phyloP scores from a whole-genome alignment of 2,329 filamentous ascomycete species.

The Verticillium klebahnii region DNA sequence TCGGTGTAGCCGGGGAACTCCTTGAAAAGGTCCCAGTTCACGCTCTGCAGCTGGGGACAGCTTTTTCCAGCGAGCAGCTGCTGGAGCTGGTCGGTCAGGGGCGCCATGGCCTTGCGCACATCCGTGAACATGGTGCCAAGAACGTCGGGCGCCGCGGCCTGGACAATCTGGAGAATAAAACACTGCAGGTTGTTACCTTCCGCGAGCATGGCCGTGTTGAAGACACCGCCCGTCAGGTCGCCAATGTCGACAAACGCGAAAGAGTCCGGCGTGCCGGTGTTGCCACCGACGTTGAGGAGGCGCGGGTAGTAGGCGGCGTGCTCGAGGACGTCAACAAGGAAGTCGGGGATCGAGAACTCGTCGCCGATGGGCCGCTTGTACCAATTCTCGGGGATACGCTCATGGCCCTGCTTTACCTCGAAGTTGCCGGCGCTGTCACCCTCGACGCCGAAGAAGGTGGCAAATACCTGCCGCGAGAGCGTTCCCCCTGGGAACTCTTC shows the following conservation, averaged over 20 bases:
- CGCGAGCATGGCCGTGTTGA: slow-evolving; percentile 33
- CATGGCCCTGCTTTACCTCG: slow-evolving; percentile 40
- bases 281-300: slow-evolving; percentile 44
- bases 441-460: slow-evolving; percentile 42
- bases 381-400: slow-evolving; percentile 49
- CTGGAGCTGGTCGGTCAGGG: slow-evolving; percentile 4
- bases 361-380: slow-evolving; percentile 28
- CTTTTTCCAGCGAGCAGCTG: slow-evolving; percentile 2
- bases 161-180: slow-evolving; percentile 29
- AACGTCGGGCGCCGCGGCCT: slow-evolving; percentile 35
- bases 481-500: slow-evolving; percentile 29
- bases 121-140: slow-evolving; percentile 27
- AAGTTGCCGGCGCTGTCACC: slow-evolving; percentile 31
- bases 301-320: slow-evolving; percentile 34
- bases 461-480: slow-evolving; percentile 26
- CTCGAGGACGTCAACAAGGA: slow-evolving; percentile 32
- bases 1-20: slow-evolving; percentile 6
- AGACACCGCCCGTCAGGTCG: slow-evolving; percentile 38
- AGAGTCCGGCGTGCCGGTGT: slow-evolving; percentile 43
- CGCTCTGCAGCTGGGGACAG: slow-evolving; percentile 5
- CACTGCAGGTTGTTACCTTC: slow-evolving; percentile 44
- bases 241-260: slow-evolving; percentile 41
- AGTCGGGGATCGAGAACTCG: slow-evolving; percentile 41
- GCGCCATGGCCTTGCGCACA: neutral
- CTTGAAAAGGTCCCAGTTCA: slow-evolving; percentile 5